A percentile compares a stretch with the other conserved stretches of the same genome.
Evolutionary conservation across 176 grass and related monocot genomes (phyloP).

Genomic region (Oryza glumipatula): DNA sequence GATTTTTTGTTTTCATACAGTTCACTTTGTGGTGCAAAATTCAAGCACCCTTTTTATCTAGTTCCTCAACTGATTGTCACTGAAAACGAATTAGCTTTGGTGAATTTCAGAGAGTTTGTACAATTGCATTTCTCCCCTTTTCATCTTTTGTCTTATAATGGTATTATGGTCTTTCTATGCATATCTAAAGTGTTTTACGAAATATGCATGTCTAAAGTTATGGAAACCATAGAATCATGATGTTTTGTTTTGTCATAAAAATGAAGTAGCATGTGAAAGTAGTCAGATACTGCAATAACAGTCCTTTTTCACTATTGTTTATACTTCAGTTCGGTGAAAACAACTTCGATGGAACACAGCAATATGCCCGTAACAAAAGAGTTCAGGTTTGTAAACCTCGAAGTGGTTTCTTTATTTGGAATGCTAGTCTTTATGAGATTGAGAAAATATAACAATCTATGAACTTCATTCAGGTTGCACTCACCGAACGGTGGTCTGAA

Average conservation of each 20-base stretch:
- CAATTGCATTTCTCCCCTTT: neutral
- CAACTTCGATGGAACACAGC: constrained; percentile 69
- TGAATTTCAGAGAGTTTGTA: neutral
- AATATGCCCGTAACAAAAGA: constrained; percentile 96
- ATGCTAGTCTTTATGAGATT: neutral
- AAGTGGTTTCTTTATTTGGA: neutral
- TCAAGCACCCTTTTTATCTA: neutral
- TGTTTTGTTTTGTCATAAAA: constrained; percentile 14
- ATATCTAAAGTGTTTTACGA: neutral
- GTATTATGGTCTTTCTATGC: neutral
- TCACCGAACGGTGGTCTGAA: constrained; percentile 85
- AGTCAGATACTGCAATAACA: constrained; percentile 4
- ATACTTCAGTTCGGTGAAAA: constrained; percentile 70
- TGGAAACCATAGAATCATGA: neutral
- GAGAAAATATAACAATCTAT: neutral
- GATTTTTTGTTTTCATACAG: neutral
- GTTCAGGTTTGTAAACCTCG: constrained; percentile 65
- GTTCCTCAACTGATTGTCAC: neutral
- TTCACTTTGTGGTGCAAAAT: neutral
- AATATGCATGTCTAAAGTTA: neutral
- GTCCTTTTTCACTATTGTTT: neutral
- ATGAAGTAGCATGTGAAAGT: constrained; percentile 5
- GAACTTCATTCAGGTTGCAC: constrained; percentile 62
- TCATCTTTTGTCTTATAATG: neutral
- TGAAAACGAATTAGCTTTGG: neutral